Conservation (phyloP, 768 basidiomycete species). For the Leccinum subtestaceum region DNA sequence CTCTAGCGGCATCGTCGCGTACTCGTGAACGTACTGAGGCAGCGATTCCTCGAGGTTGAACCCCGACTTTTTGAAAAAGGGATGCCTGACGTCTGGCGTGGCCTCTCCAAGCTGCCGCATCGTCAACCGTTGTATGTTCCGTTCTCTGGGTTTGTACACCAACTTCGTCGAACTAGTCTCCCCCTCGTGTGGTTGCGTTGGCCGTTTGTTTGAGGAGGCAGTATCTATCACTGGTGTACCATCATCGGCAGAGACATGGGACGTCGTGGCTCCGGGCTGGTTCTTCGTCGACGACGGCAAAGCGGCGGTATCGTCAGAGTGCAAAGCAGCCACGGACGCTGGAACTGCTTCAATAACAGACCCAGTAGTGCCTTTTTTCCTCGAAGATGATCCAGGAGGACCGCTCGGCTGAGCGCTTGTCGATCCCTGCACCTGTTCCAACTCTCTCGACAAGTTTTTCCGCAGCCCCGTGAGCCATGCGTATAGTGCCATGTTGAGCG, state of each 20-base stretch:
- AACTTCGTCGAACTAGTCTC: constrained; percentile 24
- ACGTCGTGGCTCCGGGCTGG: constrained; percentile 3
- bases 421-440: constrained; percentile 67
- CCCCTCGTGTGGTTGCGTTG: constrained; percentile 19
- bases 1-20: constrained; percentile 78
- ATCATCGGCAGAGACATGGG: constrained; percentile 9
- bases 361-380: constrained; percentile 34
- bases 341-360: constrained; percentile 12
- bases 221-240: neutral
- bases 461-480: constrained; percentile 77
- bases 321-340: constrained; percentile 1
- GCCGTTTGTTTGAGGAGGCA: constrained; percentile 7
- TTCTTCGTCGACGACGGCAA: constrained; percentile 1
- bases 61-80: constrained; percentile 80
- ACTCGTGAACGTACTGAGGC: constrained; percentile 87
- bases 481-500: constrained; percentile 78
- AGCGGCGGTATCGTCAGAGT: constrained; percentile 6
- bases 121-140: constrained; percentile 74
- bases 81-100: constrained; percentile 86
- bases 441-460: constrained; percentile 71
- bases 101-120: constrained; percentile 86
- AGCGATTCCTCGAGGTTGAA: constrained; percentile 81
- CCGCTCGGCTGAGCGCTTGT: constrained; percentile 47
- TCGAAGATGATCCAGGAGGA: constrained; percentile 29
- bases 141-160: constrained; percentile 52